phyloP scores from a whole-genome alignment of 2,329 filamentous ascomycete species.

The Aschersonia sp. region DNA sequence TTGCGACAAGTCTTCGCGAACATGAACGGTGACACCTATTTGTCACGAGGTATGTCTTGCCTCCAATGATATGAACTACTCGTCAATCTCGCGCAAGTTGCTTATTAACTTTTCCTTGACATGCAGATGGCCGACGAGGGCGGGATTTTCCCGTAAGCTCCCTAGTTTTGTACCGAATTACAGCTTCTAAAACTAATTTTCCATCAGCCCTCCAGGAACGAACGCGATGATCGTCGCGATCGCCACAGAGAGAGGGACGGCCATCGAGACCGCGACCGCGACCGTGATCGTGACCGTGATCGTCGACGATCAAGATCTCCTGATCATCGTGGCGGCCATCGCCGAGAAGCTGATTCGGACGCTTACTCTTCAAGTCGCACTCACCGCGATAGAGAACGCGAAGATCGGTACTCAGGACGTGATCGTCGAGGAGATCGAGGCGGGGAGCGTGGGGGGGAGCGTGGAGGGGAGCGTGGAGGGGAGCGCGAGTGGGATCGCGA shows the following conservation, averaged over 20 bases:
- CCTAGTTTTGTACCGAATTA: background rate
- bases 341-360: conserved; percentile 72
- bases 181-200: conserved; percentile 7
- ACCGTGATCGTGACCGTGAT: conserved; percentile 26
- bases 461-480: conserved; percentile 21
- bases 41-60: conserved; percentile 40
- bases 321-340: conserved; percentile 44
- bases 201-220: conserved; percentile 13
- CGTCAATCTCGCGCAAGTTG: conserved; percentile 1
- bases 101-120: conserved; percentile 8
- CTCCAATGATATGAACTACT: conserved; percentile 2
- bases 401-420: conserved; percentile 73
- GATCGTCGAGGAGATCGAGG: conserved; percentile 65
- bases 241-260: conserved; percentile 41
- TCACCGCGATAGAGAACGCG: conserved; percentile 84
- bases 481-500: conserved; percentile 72
- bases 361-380: conserved; percentile 86
- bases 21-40: conserved; percentile 82
- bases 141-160: conserved; percentile 40
- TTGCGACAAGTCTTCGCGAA: conserved; percentile 13
- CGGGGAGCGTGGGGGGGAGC: conserved; percentile 44
- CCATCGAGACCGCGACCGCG: conserved; percentile 28
- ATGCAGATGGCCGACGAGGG: conserved; percentile 33
- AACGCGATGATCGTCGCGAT: conserved; percentile 17
- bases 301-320: conserved; percentile 76